Conservation (phyloP, 768 basidiomycete species). For the Hygrocybe coccinea region DNA sequence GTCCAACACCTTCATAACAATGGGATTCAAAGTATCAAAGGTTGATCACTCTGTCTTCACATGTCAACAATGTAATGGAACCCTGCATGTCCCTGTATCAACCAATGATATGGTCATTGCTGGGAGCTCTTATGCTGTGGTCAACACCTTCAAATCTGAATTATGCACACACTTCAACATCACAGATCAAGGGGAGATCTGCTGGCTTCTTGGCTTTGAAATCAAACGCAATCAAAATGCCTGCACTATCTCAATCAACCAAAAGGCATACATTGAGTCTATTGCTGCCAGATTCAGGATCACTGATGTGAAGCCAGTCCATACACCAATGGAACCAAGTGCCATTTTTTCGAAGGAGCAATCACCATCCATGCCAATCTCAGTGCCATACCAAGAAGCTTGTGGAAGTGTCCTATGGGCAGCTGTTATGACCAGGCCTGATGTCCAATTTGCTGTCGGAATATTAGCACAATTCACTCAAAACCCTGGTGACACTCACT, state of each 20-base stretch:
- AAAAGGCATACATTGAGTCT: slow-evolving; percentile 18
- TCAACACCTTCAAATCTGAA: no score
- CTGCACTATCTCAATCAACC: slow-evolving; percentile 19
- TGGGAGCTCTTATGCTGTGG: slow-evolving; percentile 12
- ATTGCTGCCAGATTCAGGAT: neutral
- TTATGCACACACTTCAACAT: no score
- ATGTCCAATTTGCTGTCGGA: no score
- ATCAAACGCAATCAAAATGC: slow-evolving; percentile 14
- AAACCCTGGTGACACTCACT: no score
- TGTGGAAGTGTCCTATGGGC: neutral
- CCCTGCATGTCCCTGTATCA: neutral
- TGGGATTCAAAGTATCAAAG: slow-evolving; percentile 25
- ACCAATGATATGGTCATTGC: slow-evolving; percentile 5
- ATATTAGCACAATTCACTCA: no score
- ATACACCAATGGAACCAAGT: neutral
- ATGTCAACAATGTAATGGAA: no score
- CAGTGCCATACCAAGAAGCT: neutral
- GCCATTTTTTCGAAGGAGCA: neutral
- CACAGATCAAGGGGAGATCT: no score
- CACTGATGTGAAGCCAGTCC: neutral
- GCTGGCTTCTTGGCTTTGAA: slow-evolving; percentile 27
- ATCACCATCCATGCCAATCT: neutral
- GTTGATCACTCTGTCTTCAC: slow-evolving; percentile 30
- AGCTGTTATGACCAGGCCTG: neutral
- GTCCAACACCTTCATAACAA: no score